Evolutionary conservation across 1,284 basidiomycete species (phyloP), one percentile per base, ranked within the genome.

Genomic region (Trametes pubescens): DNA sequence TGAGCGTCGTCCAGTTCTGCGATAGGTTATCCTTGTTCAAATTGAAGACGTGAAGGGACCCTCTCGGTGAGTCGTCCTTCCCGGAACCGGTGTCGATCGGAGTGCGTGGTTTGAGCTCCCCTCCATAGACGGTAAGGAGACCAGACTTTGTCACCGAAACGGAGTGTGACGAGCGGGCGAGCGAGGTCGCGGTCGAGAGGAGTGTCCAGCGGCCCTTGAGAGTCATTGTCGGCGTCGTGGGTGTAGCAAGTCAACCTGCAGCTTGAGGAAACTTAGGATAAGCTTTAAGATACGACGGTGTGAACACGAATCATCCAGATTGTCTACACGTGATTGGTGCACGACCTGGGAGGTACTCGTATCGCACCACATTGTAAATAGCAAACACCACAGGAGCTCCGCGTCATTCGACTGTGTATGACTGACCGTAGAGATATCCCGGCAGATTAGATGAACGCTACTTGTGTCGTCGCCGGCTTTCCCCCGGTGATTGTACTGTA

Each of bases 41-140:
- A 47, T 73, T 69, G 40, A 79, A 67, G 26, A 69, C 47, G 44
- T 79, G 78, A 51, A 76, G 59, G 0, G 72, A 68, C 29, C 70
- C 72, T n/a, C 59, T 63, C 37, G 65, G 59, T 5, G 57, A 61
- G 8, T 38, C 52, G 2, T 68, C 65, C 6, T 57, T 18, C 18
- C 49, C 46, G n/a, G 46, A 5, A 11, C 64, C 66, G 4, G 64
- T 58, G 56, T 77, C 74, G 22, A 83, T 75, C 3, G 82, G 82
- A 21, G 70, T 69, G 44, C 80, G 75, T 0, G 82, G 79, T 56
- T 73, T 74, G 49, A 74, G 71, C 64, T 83, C 82, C 34, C 82
- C 82, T 8, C 78, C 75, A 60, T 80, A 81, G 61, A 81, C 58
- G 22, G 76, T 61, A 11, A 77, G 69, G 29, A 64, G 64, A 9